Conservation (phyloP, 2,329 filamentous ascomycete genomes). For the Alternaria sp. region DNA sequence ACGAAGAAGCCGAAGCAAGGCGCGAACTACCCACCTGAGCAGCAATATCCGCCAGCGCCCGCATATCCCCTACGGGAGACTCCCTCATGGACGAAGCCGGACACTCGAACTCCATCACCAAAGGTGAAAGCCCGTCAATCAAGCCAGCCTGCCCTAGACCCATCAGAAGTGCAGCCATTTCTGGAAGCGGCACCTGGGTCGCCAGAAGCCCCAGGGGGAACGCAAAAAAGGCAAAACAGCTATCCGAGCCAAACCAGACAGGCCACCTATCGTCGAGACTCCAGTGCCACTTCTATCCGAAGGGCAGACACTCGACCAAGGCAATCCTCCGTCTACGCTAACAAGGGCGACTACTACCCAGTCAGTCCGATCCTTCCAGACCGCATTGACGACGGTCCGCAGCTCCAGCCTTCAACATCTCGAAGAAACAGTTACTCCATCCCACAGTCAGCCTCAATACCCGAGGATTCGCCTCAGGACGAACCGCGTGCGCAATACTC, state of each 20-base stretch:
- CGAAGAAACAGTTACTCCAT: constrained; percentile 5
- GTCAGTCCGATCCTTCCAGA: constrained; percentile 14
- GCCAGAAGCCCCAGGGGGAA: constrained; percentile 33
- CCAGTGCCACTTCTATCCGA: constrained; percentile 2
- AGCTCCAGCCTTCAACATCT: constrained; percentile 2
- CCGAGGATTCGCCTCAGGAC: not conserved
- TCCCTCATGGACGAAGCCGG: constrained; percentile 29
- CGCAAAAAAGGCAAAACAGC: constrained; percentile 36
- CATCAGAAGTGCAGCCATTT: constrained; percentile 21
- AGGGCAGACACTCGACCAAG: constrained; percentile 7
- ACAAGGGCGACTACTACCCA: constrained; percentile 24
- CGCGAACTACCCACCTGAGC: constrained; percentile 17
- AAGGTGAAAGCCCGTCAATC: constrained; percentile 2
- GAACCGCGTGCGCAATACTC: not conserved
- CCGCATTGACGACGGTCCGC: constrained; percentile 12
- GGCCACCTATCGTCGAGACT: not conserved
- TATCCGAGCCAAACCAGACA: constrained; percentile 17
- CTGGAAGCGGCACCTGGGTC: constrained; percentile 26
- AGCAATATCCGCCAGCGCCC: constrained; percentile 32
- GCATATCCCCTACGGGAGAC: constrained; percentile 32
- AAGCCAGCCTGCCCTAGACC: constrained; percentile 9
- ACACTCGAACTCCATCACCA: constrained; percentile 20
- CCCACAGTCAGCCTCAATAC: constrained; percentile 13
- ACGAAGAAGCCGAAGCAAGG: constrained; percentile 13
- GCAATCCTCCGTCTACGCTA: not conserved